A percentile compares a stretch with the other conserved stretches of the same genome.
Evolutionary conservation across 1,139 yeast species (phyloP).

Genomic region (Nakaseomyces uthaithaninus): DNA sequence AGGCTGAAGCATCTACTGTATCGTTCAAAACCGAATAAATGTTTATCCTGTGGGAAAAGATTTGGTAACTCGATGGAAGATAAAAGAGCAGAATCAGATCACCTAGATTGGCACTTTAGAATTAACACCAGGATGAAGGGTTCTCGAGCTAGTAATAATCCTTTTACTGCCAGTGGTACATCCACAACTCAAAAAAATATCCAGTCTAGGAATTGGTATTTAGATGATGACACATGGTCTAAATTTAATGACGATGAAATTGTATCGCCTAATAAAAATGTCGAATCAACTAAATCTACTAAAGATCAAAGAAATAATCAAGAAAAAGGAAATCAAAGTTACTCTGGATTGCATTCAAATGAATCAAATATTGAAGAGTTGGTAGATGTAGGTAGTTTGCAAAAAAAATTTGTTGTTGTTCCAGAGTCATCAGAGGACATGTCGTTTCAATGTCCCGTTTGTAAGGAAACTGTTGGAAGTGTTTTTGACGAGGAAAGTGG

Average conservation of each 20-base stretch:
- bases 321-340: slow-evolving; percentile 11
- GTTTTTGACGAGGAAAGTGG: slow-evolving; percentile 83
- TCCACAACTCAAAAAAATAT: slow-evolving; percentile 28
- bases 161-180: slow-evolving; percentile 10
- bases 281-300: background rate
- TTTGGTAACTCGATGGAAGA: slow-evolving; percentile 61
- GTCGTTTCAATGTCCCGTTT: slow-evolving; percentile 72
- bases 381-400: slow-evolving; percentile 10
- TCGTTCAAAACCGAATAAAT: slow-evolving; percentile 58
- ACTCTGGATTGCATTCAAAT: background rate
- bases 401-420: slow-evolving; percentile 46
- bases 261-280: slow-evolving; percentile 30
- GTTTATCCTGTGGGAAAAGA: slow-evolving; percentile 85
- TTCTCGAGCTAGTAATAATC: slow-evolving; percentile 30
- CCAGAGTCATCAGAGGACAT: slow-evolving; percentile 63
- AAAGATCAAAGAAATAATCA: background rate
- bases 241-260: slow-evolving; percentile 60
- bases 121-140: slow-evolving; percentile 70
- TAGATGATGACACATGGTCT: slow-evolving; percentile 68
- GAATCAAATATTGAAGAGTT: slow-evolving; percentile 10
- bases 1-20: slow-evolving; percentile 28
- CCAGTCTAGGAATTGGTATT: slow-evolving; percentile 77
- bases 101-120: slow-evolving; percentile 95
- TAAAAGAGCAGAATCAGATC: slow-evolving; percentile 46
- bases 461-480: slow-evolving; percentile 74